phyloP scores from a whole-genome alignment of 1,284 basidiomycete species.

The Ceratobasidium sp. region DNA sequence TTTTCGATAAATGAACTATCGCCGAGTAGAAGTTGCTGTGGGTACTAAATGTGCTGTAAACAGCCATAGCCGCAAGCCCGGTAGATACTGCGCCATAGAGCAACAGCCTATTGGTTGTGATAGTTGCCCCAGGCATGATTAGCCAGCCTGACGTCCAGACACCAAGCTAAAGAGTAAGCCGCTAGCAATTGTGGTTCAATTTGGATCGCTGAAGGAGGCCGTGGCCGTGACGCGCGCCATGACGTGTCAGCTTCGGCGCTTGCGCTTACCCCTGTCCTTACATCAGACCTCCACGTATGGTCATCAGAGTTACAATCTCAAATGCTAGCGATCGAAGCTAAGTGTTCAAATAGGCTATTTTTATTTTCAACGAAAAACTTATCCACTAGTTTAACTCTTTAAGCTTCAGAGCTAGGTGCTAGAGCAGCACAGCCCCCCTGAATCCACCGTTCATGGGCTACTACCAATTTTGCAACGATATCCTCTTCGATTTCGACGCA shows the following conservation, averaged over 20 bases:
- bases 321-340: no score
- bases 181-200: conserved; percentile 31
- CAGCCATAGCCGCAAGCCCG: conserved; percentile 76
- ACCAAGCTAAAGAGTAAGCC: background rate
- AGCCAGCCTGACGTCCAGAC: conserved; percentile 26
- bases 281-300: conserved; percentile 28
- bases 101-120: conserved; percentile 59
- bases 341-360: no score
- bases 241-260: conserved; percentile 32
- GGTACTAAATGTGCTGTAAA: conserved; percentile 83
- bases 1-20: conserved; percentile 91
- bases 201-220: conserved; percentile 21
- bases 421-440: conserved; percentile 28
- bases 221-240: conserved; percentile 42
- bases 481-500: conserved; percentile 86
- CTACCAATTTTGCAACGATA: conserved; percentile 82
- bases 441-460: conserved; percentile 81
- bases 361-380: background rate
- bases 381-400: background rate
- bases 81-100: conserved; percentile 79
- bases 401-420: background rate
- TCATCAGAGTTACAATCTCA: no score
- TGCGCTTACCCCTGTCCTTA: conserved; percentile 20
- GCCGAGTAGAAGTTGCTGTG: conserved; percentile 96
- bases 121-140: conserved; percentile 30